These are phyloP conservation scores for Leersia perrieri DNA, from an alignment of 176 grass and related monocot genomes.

Conservation along the genomic window DNA sequence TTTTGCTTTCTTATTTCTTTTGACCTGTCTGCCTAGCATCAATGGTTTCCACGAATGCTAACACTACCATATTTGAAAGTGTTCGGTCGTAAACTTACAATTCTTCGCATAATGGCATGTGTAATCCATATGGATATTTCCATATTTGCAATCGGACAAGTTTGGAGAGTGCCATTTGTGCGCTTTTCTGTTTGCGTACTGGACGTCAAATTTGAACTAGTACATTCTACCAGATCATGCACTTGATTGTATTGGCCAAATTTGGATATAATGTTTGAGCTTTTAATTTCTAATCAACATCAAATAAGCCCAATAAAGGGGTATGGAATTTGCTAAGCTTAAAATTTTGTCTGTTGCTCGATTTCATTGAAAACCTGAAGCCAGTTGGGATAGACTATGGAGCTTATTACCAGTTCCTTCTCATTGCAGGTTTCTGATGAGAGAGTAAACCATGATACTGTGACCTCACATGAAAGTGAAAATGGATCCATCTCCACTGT, in stretches of 20 bases:
- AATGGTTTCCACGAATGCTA: neutral
- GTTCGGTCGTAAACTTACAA: neutral
- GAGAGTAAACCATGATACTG: constrained; percentile 34
- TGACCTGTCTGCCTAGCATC: neutral
- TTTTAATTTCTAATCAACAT: neutral
- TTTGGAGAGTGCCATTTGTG: neutral
- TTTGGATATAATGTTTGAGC: neutral
- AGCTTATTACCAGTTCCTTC: neutral
- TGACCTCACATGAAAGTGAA: constrained; percentile 46
- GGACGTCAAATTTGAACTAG: neutral
- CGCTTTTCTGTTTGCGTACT: neutral
- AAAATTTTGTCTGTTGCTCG: neutral
- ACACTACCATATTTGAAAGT: neutral
- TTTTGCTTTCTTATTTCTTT: neutral
- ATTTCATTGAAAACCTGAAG: neutral
- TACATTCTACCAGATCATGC: neutral
- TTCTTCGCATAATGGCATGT: neutral
- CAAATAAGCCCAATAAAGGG: neutral
- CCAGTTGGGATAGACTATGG: neutral
- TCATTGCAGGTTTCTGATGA: constrained; percentile 58
- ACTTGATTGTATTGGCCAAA: neutral
- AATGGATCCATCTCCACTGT: constrained; percentile 43
- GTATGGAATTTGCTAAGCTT: neutral
- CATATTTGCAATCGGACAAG: neutral
- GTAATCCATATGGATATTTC: neutral